Conservation (phyloP, 768 basidiomycete species). For the Holtermanniella nyarrowii region DNA sequence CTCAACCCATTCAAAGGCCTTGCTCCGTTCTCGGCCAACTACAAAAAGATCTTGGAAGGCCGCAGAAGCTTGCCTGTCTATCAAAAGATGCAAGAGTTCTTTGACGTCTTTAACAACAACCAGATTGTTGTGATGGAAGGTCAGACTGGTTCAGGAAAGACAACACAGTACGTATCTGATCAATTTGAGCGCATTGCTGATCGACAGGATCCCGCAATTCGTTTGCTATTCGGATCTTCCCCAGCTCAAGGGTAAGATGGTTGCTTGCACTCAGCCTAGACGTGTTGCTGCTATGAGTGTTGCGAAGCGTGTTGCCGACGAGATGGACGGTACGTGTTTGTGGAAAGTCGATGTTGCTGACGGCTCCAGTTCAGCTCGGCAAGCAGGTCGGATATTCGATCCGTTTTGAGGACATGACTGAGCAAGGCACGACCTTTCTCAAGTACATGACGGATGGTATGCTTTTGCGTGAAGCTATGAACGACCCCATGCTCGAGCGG, state of each 20-base stretch:
- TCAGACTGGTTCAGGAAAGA: conserved; percentile 93
- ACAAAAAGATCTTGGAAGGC: conserved; percentile 71
- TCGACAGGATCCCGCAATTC: conserved; percentile 84
- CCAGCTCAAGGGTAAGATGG: conserved; percentile 75
- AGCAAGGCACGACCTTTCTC: conserved; percentile 79
- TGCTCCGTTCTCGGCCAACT: conserved; percentile 60
- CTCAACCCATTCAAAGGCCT: conserved; percentile 78
- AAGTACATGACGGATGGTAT: conserved; percentile 99
- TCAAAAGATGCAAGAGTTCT: conserved; percentile 85
- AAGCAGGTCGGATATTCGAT: conserved; percentile 96
- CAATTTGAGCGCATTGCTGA: conserved; percentile 11
- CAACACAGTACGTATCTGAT: conserved; percentile 58
- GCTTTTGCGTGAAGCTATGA: conserved; percentile 95
- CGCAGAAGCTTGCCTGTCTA: conserved; percentile 87
- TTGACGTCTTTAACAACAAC: conserved; percentile 65
- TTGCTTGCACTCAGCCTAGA: conserved; percentile 93
- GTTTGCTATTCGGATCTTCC: conserved; percentile 88
- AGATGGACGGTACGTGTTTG: conserved; percentile 59
- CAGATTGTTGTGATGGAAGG: conserved; percentile 65
- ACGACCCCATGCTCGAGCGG: conserved; percentile 73
- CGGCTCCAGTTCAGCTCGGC: conserved; percentile 65
- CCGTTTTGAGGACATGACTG: conserved; percentile 95
- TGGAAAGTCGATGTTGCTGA: background rate
- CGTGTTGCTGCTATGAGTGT: conserved; percentile 93
- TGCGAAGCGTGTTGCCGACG: conserved; percentile 78